Evolutionary conservation across 2,329 filamentous ascomycete species (phyloP).

Genomic region (Fusarium cyanostomum): DNA sequence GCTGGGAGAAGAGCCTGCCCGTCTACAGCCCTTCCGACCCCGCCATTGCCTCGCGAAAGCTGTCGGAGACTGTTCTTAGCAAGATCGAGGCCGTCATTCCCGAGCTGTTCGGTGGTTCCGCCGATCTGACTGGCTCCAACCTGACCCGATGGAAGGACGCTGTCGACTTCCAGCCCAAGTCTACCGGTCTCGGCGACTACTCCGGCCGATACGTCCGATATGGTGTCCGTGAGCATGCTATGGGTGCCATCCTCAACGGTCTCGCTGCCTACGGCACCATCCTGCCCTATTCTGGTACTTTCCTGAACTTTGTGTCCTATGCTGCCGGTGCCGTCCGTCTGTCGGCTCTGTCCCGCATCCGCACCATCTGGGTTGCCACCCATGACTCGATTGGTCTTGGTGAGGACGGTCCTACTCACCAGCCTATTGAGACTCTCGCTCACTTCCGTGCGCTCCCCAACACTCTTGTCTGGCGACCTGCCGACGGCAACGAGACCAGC

Average conservation of each 20-base stretch:
- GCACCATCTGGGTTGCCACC: slow-evolving; percentile 94
- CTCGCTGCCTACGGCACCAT: slow-evolving; percentile 94
- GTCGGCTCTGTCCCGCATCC: slow-evolving; percentile 89
- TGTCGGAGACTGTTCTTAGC: slow-evolving; percentile 91
- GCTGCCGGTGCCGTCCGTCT: slow-evolving; percentile 95
- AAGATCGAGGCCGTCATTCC: slow-evolving; percentile 86
- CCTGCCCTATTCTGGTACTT: slow-evolving; percentile 93
- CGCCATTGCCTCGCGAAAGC: slow-evolving; percentile 92
- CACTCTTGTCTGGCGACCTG: slow-evolving; percentile 99
- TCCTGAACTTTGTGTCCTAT: slow-evolving; percentile 99
- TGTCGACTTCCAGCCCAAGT: slow-evolving; percentile 94
- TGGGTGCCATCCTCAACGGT: slow-evolving; percentile 95
- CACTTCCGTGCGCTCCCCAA: slow-evolving; percentile 99
- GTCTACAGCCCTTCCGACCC: slow-evolving; percentile 87
- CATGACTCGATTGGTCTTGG: slow-evolving; percentile 99
- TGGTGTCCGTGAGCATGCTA: slow-evolving; percentile 90
- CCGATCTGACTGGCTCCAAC: slow-evolving; percentile 98
- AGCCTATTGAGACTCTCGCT: slow-evolving; percentile 97
- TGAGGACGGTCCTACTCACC: slow-evolving; percentile 98
- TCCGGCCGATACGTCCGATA: slow-evolving; percentile 91
- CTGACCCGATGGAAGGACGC: slow-evolving; percentile 98
- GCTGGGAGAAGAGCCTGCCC: slow-evolving; percentile 94
- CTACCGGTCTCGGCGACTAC: slow-evolving; percentile 87
- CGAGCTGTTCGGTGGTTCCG: slow-evolving; percentile 94
- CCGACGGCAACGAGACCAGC: slow-evolving; percentile 97